Percentiles rank a stretch among this genome's conserved stretches.
These are phyloP conservation scores for Penicillium sp. DNA, from an alignment of 2,329 filamentous ascomycete genomes.

Conservation along the genomic window DNA sequence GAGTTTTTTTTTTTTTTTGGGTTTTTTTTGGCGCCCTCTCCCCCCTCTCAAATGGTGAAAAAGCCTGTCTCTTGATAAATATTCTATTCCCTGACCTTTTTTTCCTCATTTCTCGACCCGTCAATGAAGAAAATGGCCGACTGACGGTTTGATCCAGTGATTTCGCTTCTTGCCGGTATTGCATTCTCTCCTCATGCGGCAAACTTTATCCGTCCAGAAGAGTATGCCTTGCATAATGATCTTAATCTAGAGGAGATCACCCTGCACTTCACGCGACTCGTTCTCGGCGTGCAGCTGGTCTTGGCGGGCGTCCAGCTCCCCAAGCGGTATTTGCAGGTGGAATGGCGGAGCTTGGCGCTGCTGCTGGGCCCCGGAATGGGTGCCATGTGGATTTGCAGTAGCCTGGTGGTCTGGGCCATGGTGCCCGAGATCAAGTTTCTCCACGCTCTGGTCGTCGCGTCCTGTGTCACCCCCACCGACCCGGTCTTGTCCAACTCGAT, in stretches of 20 bases:
- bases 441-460: constrained; percentile 71
- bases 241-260: constrained; percentile 65
- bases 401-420: constrained; percentile 69
- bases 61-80: too few relatives aligned
- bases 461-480: constrained; percentile 89
- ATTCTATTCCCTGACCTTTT: background rate
- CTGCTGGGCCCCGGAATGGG: constrained; percentile 81
- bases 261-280: constrained; percentile 76
- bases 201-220: constrained; percentile 66
- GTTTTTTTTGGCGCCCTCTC: too few relatives aligned
- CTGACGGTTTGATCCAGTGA: constrained; percentile 51
- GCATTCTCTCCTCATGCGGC: constrained; percentile 71
- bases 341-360: constrained; percentile 70
- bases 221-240: constrained; percentile 60
- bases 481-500: constrained; percentile 83
- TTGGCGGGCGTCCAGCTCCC: constrained; percentile 84
- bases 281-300: constrained; percentile 84
- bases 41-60: too few relatives aligned
- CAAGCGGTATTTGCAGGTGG: constrained; percentile 67
- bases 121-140: too few relatives aligned
- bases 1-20: too few relatives aligned
- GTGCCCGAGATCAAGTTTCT: constrained; percentile 67
- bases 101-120: too few relatives aligned
- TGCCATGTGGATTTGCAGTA: constrained; percentile 79
- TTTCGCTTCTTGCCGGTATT: constrained; percentile 73